phyloP scores from a whole-genome alignment of 2,329 filamentous ascomycete genomes.

The Fusarium neocosmosporiellum region DNA sequence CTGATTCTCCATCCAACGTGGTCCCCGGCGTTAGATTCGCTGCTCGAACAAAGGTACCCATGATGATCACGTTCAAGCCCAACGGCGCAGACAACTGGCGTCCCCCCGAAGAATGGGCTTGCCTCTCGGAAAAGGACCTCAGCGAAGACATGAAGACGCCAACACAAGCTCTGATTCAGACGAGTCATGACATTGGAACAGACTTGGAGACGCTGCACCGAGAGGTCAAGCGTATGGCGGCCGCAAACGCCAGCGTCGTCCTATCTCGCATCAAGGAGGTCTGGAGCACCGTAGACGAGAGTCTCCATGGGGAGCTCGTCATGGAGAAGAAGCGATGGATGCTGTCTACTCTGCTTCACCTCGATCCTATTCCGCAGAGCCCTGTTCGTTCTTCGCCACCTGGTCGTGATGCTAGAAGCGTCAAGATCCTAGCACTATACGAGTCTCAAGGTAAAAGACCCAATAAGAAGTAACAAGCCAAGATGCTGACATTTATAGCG shows the following conservation, averaged over 20 bases:
- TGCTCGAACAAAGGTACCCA: conserved; percentile 10
- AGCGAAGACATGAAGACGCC: neutral
- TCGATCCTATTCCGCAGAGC: conserved; percentile 48
- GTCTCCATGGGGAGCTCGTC: conserved; percentile 49
- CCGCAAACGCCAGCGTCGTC: conserved; percentile 51
- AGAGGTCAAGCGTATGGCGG: conserved; percentile 37
- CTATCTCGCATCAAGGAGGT: conserved; percentile 63
- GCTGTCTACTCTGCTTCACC: conserved; percentile 64
- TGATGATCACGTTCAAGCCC: conserved; percentile 43
- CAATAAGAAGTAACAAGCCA: neutral
- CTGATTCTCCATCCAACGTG: conserved; percentile 28
- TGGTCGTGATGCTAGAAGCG: neutral
- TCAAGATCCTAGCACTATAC: conserved; percentile 61
- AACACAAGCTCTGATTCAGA: neutral
- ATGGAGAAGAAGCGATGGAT: conserved; percentile 70
- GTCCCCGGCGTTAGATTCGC: conserved; percentile 13
- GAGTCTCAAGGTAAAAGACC: conserved; percentile 58
- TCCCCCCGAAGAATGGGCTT: conserved; percentile 57
- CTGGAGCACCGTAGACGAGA: conserved; percentile 28
- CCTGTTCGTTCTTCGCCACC: conserved; percentile 12
- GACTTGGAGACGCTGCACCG: conserved; percentile 21
- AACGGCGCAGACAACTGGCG: conserved; percentile 58
- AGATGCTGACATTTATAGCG: conserved; percentile 47
- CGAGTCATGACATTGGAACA: fast-evolving
- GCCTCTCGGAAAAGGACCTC: conserved; percentile 19